Evolutionary conservation across 352 stramenopile species (phyloP), one percentile per base, ranked within the genome.

Genomic region (Blastocystis sp.): DNA sequence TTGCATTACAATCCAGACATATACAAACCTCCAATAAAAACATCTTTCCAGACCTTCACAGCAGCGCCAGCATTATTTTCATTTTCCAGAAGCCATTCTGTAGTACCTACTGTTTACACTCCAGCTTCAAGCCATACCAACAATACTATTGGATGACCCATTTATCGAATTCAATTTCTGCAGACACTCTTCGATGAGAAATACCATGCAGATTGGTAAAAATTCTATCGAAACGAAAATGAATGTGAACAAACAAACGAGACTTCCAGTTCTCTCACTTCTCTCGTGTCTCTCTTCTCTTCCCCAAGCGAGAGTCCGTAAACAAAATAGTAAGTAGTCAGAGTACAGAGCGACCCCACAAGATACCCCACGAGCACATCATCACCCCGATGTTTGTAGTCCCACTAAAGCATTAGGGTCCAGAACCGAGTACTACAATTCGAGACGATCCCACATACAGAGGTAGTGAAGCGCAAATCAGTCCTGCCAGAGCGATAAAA

Each of bases 361-460:
- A 63, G 2, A 23, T 45, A 80, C 13, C 70, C 70, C 0, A 41
- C 70, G 0, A 80, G 43, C 11, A 80, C 70, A 37, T 80, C 70
- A 37, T 80, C 70, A 29, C 70, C 70, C 13, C 70, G 70, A 80
- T 80, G 70, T 26, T 80, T 80, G 70, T 80, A 80, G n/a, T 80
- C 70, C 70, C 70, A 80, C 70, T 80, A 80, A 7, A 34, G 9
- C 15, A 34, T 80, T 18, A 80, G 0, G 3, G 0, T 23, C 37
- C 4, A 34, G 3, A 4, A 6, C 13, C 59, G 39, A 11, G 4
- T 39, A 13, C 70, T 26, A 80, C 70, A 23, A 80, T 80, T 39
- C 70, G 41, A 6, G 70, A 80, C 41, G 34, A 61, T 11, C 70
- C 70, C 2, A 80, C 70, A 34, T 64, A 64, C 3, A 80, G 3